Conservation (phyloP, 1,284 basidiomycete species). For the Megacollybia platyphylla region DNA sequence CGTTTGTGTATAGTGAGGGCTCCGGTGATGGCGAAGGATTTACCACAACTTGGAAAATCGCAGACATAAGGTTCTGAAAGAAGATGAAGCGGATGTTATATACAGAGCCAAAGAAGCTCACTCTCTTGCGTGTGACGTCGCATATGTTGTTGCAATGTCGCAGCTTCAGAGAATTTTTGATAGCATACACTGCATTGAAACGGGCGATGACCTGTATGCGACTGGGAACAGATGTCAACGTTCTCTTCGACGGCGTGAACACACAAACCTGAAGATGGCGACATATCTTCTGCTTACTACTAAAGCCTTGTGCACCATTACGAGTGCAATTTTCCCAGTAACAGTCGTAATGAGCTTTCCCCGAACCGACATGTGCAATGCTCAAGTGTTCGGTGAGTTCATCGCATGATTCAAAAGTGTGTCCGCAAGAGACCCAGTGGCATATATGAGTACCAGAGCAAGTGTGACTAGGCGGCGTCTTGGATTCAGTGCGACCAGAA, state of each 20-base stretch:
- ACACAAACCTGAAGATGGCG: conserved; percentile 77
- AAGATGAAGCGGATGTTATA: conserved; percentile 2
- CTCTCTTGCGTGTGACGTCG: conserved; percentile 85
- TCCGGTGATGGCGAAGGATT: conserved; percentile 86
- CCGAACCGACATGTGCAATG: conserved; percentile 69
- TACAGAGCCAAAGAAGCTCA: conserved; percentile 24
- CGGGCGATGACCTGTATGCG: conserved; percentile 76
- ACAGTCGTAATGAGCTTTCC: conserved; percentile 82
- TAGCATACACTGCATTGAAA: conserved; percentile 75
- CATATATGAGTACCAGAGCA: conserved; percentile 41
- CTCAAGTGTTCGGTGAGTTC: conserved; percentile 77
- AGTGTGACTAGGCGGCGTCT: neutral
- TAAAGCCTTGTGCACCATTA: conserved; percentile 57
- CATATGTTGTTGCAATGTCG: conserved; percentile 87
- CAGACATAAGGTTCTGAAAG: conserved; percentile 76
- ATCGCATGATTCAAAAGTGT: conserved; percentile 51
- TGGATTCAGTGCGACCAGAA: neutral
- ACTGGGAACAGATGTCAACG: conserved; percentile 22
- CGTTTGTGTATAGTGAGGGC: conserved; percentile 92
- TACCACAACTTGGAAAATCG: conserved; percentile 80
- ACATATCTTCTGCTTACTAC: conserved; percentile 89
- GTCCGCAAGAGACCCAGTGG: conserved; percentile 56
- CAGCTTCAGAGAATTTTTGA: conserved; percentile 82
- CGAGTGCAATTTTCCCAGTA: conserved; percentile 76
- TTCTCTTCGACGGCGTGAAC: conserved; percentile 3